Percentiles rank a stretch among this genome's conserved stretches.
Evolutionary conservation across 2,329 filamentous ascomycete species (phyloP).

Genomic region (Microsporum canis): DNA sequence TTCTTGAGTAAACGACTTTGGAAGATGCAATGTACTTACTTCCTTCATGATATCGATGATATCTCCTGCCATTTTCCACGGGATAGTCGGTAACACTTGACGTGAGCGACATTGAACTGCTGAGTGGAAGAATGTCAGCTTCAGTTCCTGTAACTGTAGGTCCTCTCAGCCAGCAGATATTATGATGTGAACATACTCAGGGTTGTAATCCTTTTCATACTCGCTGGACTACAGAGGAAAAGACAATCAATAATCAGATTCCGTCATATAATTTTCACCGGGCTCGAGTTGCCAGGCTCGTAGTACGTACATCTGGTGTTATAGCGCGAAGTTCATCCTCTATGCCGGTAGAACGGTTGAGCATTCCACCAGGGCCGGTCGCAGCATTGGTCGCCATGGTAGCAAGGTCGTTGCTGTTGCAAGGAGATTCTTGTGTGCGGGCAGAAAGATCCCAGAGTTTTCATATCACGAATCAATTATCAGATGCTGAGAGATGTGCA

Average conservation of each 20-base stretch:
- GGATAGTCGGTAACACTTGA: conserved; percentile 12
- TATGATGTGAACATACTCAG: neutral
- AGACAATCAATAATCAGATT: neutral
- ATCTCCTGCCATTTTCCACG: conserved; percentile 32
- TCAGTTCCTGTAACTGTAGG: neutral
- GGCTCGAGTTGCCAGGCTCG: neutral
- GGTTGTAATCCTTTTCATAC: neutral
- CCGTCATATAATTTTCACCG: neutral
- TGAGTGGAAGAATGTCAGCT: neutral
- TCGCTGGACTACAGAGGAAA: neutral
- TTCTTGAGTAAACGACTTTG: neutral
- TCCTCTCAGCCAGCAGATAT: neutral
- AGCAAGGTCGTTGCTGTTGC: neutral
- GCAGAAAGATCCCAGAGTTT: neutral
- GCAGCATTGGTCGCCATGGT: neutral
- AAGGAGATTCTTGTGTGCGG: neutral
- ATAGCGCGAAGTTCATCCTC: neutral
- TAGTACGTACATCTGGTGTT: neutral
- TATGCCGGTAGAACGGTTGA: neutral
- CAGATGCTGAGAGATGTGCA: neutral
- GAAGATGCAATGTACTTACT: conserved; percentile 9
- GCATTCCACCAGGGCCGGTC: neutral
- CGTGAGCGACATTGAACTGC: conserved; percentile 6
- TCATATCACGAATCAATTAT: neutral
- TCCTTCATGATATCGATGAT: conserved; percentile 35